phyloP scores from a whole-genome alignment of 1,284 basidiomycete species.

The Peniophora sp. region DNA sequence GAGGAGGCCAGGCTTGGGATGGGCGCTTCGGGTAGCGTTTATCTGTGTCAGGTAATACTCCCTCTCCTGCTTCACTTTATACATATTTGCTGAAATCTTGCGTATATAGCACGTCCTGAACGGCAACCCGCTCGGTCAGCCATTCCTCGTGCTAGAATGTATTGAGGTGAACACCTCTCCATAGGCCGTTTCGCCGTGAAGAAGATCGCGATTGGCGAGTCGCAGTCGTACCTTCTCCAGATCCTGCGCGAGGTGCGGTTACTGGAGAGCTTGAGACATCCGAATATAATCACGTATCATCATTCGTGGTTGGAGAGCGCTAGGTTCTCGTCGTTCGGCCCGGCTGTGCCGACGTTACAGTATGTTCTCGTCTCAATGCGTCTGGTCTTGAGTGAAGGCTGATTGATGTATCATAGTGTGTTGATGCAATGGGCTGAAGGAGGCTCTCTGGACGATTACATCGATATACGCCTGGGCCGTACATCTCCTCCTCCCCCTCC shows the following conservation, averaged over 20 bases:
- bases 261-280: slow-evolving; percentile 81
- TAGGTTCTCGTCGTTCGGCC: slow-evolving; percentile 81
- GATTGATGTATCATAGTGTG: slow-evolving; percentile 39
- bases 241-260: slow-evolving; percentile 79
- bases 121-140: slow-evolving; percentile 63
- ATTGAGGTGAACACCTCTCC: background rate
- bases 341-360: slow-evolving; percentile 78
- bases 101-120: slow-evolving; percentile 65
- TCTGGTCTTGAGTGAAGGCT: slow-evolving; percentile 1
- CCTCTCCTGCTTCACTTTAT: slow-evolving; percentile 5
- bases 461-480: slow-evolving; percentile 65
- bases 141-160: background rate
- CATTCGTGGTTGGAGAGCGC: slow-evolving; percentile 89
- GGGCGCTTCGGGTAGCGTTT: slow-evolving; percentile 89
- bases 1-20: slow-evolving; percentile 84
- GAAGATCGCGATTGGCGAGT: slow-evolving; percentile 90
- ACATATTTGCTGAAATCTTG: slow-evolving; percentile 1
- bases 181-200: slow-evolving; percentile 85
- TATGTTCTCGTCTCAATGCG: slow-evolving; percentile 26
- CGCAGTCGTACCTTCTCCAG: slow-evolving; percentile 73
- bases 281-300: slow-evolving; percentile 91
- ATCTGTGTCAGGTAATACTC: slow-evolving; percentile 64
- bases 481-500: slow-evolving; percentile 11
- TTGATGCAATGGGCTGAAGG: slow-evolving; percentile 94
- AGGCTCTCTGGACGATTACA: slow-evolving; percentile 76